Conservation (phyloP, 2,329 filamentous ascomycete genomes). For the Acarospora socialis region DNA sequence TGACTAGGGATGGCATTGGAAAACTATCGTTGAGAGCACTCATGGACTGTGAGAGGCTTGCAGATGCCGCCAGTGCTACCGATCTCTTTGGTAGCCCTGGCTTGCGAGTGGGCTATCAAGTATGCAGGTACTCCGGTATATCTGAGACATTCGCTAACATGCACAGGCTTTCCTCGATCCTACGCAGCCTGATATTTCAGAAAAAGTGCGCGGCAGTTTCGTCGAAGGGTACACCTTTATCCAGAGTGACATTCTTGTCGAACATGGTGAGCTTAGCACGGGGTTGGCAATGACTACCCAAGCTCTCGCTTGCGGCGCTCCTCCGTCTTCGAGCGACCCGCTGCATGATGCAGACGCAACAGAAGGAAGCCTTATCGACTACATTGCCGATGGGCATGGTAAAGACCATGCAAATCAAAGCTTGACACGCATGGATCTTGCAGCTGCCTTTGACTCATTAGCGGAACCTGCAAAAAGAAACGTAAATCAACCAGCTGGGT, state of each 20-base stretch:
- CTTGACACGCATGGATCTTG: neutral
- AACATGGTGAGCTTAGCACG: constrained; percentile 30
- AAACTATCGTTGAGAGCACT: too few relatives aligned
- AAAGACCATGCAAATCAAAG: neutral
- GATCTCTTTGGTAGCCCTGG: constrained; percentile 44
- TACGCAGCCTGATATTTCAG: constrained; percentile 43
- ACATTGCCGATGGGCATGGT: too few relatives aligned
- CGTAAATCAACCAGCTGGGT: constrained; percentile 21
- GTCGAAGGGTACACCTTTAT: constrained; percentile 39
- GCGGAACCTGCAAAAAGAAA: constrained; percentile 25
- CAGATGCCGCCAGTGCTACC: constrained; percentile 49
- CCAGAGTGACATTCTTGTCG: constrained; percentile 33
- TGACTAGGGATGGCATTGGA: too few relatives aligned
- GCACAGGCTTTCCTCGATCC: constrained; percentile 43
- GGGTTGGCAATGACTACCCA: constrained; percentile 22
- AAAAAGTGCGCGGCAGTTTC: constrained; percentile 41
- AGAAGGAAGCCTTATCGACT: too few relatives aligned
- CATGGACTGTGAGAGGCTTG: too few relatives aligned
- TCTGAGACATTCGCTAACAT: constrained; percentile 12
- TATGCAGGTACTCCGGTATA: constrained; percentile 10
- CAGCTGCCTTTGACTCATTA: constrained; percentile 38
- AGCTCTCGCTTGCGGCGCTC: constrained; percentile 19
- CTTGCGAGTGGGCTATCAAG: constrained; percentile 29
- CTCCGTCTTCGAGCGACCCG: constrained; percentile 10
- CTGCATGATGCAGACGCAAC: too few relatives aligned